These are phyloP conservation scores for Pleurostoma richardsiae DNA, from an alignment of 2,329 filamentous ascomycete species.

Conservation along the genomic window DNA sequence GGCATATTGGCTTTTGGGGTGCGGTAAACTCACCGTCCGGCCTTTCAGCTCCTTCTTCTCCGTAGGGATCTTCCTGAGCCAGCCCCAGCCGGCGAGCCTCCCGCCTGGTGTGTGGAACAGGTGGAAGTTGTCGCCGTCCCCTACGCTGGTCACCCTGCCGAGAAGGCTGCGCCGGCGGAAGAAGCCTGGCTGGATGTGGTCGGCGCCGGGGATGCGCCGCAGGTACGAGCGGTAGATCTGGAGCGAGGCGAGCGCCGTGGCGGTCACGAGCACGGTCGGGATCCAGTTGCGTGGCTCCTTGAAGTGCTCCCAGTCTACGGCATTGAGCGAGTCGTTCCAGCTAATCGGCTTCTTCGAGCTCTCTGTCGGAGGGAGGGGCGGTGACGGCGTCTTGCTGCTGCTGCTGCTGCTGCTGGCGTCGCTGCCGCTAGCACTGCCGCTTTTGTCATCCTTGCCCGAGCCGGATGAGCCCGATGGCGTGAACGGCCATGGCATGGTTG, in stretches of 20 bases:
- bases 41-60: slow-evolving; percentile 65
- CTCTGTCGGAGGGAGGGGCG: slow-evolving; percentile 3
- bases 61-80: slow-evolving; percentile 70
- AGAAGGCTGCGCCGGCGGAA: slow-evolving; percentile 74
- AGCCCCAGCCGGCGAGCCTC: slow-evolving; percentile 83
- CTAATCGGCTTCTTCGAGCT: slow-evolving; percentile 20
- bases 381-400: not conserved
- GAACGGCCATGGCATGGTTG: slow-evolving; percentile 8
- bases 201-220: slow-evolving; percentile 74
- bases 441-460: not conserved
- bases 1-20: not conserved
- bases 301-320: slow-evolving; percentile 48
- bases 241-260: slow-evolving; percentile 46
- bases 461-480: slow-evolving; percentile 4
- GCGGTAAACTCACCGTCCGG: slow-evolving; percentile 59
- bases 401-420: not conserved
- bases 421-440: not conserved
- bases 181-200: slow-evolving; percentile 67
- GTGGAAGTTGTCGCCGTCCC: slow-evolving; percentile 94
- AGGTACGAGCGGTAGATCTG: slow-evolving; percentile 71
- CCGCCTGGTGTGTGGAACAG: slow-evolving; percentile 95
- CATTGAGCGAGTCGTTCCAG: slow-evolving; percentile 37
- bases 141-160: slow-evolving; percentile 86
- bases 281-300: slow-evolving; percentile 49
- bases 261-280: slow-evolving; percentile 48